Evolutionary conservation across 2,329 filamentous ascomycete genomes (phyloP).

Genomic region (Drechmeria coniospora): DNA sequence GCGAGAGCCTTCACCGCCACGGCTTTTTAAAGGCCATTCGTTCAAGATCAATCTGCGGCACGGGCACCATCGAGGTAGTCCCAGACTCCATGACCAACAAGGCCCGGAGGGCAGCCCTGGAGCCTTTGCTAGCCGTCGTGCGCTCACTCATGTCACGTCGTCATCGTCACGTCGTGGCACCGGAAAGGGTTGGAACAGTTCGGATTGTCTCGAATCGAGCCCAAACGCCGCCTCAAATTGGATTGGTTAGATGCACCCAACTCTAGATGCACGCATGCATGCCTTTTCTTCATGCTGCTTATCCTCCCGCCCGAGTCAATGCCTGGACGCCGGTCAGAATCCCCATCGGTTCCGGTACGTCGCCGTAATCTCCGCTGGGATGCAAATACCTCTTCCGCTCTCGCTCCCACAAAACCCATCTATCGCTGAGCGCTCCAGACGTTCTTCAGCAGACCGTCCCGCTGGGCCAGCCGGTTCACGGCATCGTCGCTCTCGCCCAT

Average conservation of each 20-base stretch:
- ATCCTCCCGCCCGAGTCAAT: conserved; percentile 20
- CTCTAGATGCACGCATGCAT: conserved; percentile 25
- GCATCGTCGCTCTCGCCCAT: conserved; percentile 97
- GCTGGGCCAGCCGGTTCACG: conserved; percentile 88
- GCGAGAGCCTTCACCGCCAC: conserved; percentile 36
- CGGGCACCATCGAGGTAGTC: conserved; percentile 40
- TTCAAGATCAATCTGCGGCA: conserved; percentile 48
- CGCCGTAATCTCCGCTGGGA: background rate
- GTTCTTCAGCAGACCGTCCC: conserved; percentile 90
- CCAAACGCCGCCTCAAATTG: conserved; percentile 31
- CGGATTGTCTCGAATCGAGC: conserved; percentile 26
- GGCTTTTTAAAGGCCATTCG: conserved; percentile 47
- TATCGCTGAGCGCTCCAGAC: conserved; percentile 75
- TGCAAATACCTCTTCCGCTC: background rate
- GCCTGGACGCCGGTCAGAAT: conserved; percentile 9
- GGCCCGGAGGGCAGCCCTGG: conserved; percentile 23
- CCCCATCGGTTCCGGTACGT: conserved; percentile 1
- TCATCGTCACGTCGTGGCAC: conserved; percentile 11
- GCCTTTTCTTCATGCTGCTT: conserved; percentile 23
- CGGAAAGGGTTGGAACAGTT: conserved; percentile 11
- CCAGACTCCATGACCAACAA: conserved; percentile 37
- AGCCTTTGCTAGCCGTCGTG: conserved; percentile 39
- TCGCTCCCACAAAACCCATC: conserved; percentile 12
- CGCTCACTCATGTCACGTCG: conserved; percentile 11
- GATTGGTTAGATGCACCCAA: conserved; percentile 28